Evolutionary conservation across 129 eudicot species (phyloP), one percentile per base, ranked within the genome.

Genomic region (Smallanthus sonchifolius): DNA sequence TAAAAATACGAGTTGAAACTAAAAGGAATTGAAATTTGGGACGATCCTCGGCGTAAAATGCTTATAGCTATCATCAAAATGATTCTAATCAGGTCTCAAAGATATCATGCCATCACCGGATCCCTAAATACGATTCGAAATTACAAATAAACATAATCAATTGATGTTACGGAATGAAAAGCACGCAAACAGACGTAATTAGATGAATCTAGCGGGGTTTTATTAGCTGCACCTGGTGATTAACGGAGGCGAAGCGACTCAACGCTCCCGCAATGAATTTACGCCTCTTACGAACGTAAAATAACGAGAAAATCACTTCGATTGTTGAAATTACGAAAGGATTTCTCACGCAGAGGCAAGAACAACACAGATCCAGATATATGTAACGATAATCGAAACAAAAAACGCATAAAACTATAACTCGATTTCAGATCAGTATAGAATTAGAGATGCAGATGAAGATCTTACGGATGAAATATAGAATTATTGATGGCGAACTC

Each of bases 101-200:
- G 85, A 81, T 81, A 77, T 73, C 79, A 82, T 77, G 82, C 82
- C 72, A 82, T 82, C 85, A 82, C 69, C 10, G 76, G 81, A 75
- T 69, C 80, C 2, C 9, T 28, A 56, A 55, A 49, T 10, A 62
- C 1, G 11, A 2, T 10, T 76, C 20, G 16, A 55, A 49, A 16
- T 6, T 6, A 10, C 16, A 14, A 6, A 66, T n/a, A 39, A 6
- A 9, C 1, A 69, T 1, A 11, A 43, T 10, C 20, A 13, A 3
- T 51, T 30, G 7, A 9, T 3, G 10, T 4, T 7, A 5, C 28
- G 45, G 19, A 51, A 11, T 0, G 2, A 51, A 14, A 65, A 65
- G 6, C 5, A 30, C 24, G 15, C 4, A 36, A 43, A 43, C 14
- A 15, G 1, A 8, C 0, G 6, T 5, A 10, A 20, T 11, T 9